Conservation (phyloP, 1,284 basidiomycete genomes). For the Melampsora americana region DNA sequence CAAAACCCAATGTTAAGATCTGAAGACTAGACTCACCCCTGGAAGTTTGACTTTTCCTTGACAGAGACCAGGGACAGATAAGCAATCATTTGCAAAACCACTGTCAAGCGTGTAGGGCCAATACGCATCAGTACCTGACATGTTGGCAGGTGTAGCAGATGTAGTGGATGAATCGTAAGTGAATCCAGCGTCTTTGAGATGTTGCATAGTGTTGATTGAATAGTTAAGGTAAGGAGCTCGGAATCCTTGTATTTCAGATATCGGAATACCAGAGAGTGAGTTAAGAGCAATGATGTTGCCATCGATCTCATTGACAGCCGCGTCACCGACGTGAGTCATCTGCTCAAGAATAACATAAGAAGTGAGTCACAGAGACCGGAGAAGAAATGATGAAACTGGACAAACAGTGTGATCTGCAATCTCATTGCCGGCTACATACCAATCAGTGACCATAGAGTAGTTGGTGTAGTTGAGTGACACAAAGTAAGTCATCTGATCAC, state of each 20-base stretch:
- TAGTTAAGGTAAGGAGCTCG: constrained; percentile 74
- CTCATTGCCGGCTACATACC: constrained; percentile 78
- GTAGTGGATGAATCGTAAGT: constrained; percentile 69
- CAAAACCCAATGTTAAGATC: constrained; percentile 50
- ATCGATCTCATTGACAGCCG: constrained; percentile 63
- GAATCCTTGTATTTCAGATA: constrained; percentile 69
- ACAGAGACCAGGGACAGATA: constrained; percentile 62
- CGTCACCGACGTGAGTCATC: constrained; percentile 72
- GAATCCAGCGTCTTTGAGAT: constrained; percentile 63
- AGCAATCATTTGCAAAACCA: constrained; percentile 72
- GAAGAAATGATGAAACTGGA: constrained; percentile 44
- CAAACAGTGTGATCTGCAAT: constrained; percentile 77
- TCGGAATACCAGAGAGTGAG: constrained; percentile 71
- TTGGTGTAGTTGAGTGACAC: constrained; percentile 72
- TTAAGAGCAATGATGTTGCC: constrained; percentile 77
- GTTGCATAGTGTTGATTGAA: constrained; percentile 57
- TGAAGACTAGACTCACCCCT: constrained; percentile 56
- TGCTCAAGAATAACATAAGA: constrained; percentile 53
- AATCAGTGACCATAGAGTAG: constrained; percentile 73
- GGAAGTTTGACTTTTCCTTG: constrained; percentile 69
- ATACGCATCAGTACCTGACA: constrained; percentile 67
- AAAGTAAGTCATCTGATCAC: constrained; percentile 66
- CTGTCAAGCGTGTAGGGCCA: constrained; percentile 57
- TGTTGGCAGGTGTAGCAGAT: constrained; percentile 67
- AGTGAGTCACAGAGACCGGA: constrained; percentile 5